phyloP scores from a whole-genome alignment of 768 basidiomycete genomes.

The Chalciporus piperatus region DNA sequence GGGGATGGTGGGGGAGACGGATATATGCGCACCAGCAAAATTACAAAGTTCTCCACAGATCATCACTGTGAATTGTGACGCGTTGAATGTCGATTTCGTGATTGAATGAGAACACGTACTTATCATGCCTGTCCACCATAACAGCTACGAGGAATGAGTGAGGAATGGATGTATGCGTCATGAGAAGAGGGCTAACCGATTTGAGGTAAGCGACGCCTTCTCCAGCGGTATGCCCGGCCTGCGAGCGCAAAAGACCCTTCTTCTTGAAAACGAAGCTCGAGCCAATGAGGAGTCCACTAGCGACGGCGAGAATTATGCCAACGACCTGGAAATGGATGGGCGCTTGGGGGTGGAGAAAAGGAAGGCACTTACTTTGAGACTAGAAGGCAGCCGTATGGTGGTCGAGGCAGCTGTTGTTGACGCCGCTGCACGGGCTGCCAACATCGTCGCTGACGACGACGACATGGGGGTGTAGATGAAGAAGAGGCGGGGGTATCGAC shows the following conservation, averaged over 20 bases:
- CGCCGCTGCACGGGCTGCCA: conserved; percentile 29
- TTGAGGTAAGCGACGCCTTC: conserved; percentile 95
- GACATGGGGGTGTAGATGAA: conserved; percentile 23
- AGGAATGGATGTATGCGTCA: conserved; percentile 9
- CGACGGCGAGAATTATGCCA: conserved; percentile 72
- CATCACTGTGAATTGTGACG: conserved; percentile 59
- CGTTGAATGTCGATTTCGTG: background rate
- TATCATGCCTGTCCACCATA: conserved; percentile 96
- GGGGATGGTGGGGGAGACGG: background rate
- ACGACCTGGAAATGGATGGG: conserved; percentile 49
- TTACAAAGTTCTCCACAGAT: conserved; percentile 88
- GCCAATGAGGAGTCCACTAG: conserved; percentile 87
- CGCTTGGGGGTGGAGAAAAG: background rate
- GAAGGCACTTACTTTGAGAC: conserved; percentile 47
- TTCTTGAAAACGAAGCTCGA: conserved; percentile 97
- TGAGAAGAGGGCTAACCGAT: conserved; percentile 54
- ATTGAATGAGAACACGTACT: conserved; percentile 37
- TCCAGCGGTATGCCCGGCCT: conserved; percentile 74
- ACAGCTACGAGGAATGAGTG: conserved; percentile 38
- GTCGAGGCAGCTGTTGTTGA: conserved; percentile 37
- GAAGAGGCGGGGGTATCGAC: background rate
- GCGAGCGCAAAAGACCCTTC: conserved; percentile 80
- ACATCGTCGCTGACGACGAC: conserved; percentile 25
- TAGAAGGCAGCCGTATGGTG: conserved; percentile 36
- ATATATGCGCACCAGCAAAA: conserved; percentile 61